Evolutionary conservation across 2,329 filamentous ascomycete species (phyloP), one percentile per base, ranked within the genome.

Genomic region (Epichloe scottii): DNA sequence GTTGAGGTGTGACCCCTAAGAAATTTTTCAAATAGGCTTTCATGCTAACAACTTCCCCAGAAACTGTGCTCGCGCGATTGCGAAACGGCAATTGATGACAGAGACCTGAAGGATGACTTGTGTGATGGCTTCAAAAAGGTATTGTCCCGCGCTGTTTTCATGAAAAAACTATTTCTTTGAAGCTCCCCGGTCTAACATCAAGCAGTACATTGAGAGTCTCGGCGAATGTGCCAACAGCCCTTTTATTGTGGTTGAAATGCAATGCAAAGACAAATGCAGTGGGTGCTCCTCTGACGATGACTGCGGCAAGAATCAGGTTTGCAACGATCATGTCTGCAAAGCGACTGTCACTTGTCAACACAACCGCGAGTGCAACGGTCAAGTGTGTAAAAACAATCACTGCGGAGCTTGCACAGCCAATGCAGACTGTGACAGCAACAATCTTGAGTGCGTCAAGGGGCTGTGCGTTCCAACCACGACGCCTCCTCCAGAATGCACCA

Each of bases 51-150:
- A 5, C 4, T 10, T 14, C 19, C 3, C 7, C 26, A 54, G 52
- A 54, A 49, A 48, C 6, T 50, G 23, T 54, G 52, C 21, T 23
- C 35, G 3, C 19, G 47, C 14, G 40, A 44, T 37, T 54, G 52
- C 26, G 52, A 54, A 39, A 54, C 23, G 19, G 38, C 19, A 26
- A 50, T 54, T 30, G 50, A 50, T 30, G 46, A 49, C 30, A 44
- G 37, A 12, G 11, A 46, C 4, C 44, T 54, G 43, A 40, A 45
- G 30, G 43, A 7, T n/a, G 38, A 39, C 5, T 34, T 54, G 19
- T 52, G 52, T 39, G 46, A 37, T 26, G 7, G 41, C 34, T 52
- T 54, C 38, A 54, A 51, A 43, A 34, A 49, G 38, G 52, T 54
- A 48, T 26, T 23, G 4, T 42, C 14, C 38, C 7, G 39, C 5